These are phyloP conservation scores for Thecaphora frezii DNA, from an alignment of 1,284 basidiomycete species.

Conservation along the genomic window DNA sequence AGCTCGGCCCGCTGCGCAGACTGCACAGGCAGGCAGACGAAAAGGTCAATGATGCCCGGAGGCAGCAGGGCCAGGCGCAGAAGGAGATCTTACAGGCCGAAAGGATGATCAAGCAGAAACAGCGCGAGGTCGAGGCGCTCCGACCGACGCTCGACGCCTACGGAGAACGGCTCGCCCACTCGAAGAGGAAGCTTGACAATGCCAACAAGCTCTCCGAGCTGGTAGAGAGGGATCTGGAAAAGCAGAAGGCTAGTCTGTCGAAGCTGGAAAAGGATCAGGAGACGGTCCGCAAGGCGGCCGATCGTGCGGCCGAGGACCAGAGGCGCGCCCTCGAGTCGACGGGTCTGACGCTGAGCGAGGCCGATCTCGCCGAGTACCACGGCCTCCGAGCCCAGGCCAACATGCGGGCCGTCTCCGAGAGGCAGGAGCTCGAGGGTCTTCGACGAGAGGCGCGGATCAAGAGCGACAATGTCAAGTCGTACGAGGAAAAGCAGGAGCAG, in stretches of 20 bases:
- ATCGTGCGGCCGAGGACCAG: conserved; percentile 68
- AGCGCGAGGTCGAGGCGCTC: conserved; percentile 32
- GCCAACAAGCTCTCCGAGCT: conserved; percentile 69
- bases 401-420: conserved; percentile 78
- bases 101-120: conserved; percentile 30
- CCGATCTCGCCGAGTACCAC: conserved; percentile 84
- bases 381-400: conserved; percentile 67
- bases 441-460: conserved; percentile 80
- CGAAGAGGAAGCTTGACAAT: conserved; percentile 74
- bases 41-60: conserved; percentile 65
- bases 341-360: conserved; percentile 77
- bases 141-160: conserved; percentile 60
- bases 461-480: conserved; percentile 66
- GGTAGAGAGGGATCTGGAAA: conserved; percentile 70
- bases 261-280: conserved; percentile 73
- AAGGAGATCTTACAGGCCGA: conserved; percentile 39
- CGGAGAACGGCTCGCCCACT: conserved; percentile 84
- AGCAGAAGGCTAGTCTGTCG: conserved; percentile 67
- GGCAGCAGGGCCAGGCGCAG: conserved; percentile 36
- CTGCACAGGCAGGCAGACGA: conserved; percentile 81
- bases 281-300: conserved; percentile 63
- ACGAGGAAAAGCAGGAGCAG: conserved; percentile 68
- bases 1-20: conserved; percentile 72
- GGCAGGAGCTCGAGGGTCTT: conserved; percentile 79
- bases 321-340: conserved; percentile 69